Conservation (phyloP, 306 rosid species). For the Prunus campanulata region DNA sequence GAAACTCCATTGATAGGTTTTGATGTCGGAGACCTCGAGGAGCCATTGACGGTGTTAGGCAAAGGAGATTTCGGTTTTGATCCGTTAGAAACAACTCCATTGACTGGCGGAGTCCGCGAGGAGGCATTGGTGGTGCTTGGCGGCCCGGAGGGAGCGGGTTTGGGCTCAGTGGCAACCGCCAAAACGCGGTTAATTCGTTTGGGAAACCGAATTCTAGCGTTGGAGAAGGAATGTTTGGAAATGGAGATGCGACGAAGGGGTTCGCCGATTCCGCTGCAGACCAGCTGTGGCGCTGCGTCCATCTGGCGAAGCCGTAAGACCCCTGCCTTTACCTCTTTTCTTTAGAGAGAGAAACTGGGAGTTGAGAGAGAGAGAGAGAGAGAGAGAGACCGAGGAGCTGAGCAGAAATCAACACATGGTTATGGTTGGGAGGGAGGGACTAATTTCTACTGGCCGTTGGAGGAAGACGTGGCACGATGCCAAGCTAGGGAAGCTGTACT, state of each 20-base stretch:
- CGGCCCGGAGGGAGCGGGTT: slow-evolving; percentile 30
- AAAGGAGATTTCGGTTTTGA: slow-evolving; percentile 38
- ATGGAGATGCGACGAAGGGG: slow-evolving; percentile 37
- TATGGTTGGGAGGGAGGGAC: neutral
- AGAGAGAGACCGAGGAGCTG: neutral
- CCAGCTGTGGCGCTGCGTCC: slow-evolving; percentile 75
- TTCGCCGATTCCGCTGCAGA: slow-evolving; percentile 59
- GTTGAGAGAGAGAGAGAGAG: neutral
- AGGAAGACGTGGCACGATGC: slow-evolving; percentile 42
- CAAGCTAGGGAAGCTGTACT: neutral
- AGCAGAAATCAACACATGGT: no score
- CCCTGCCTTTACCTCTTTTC: neutral
- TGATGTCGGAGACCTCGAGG: slow-evolving; percentile 42
- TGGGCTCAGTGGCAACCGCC: slow-evolving; percentile 72
- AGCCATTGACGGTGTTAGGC: slow-evolving; percentile 38
- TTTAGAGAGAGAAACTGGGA: neutral
- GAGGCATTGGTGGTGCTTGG: slow-evolving; percentile 41
- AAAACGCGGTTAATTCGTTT: slow-evolving; percentile 45
- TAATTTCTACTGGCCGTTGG: slow-evolving; percentile 20
- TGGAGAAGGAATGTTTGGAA: slow-evolving; percentile 18
- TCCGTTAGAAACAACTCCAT: slow-evolving; percentile 40
- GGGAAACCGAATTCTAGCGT: slow-evolving; percentile 31
- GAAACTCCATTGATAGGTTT: slow-evolving; percentile 67
- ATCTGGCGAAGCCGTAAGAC: slow-evolving; percentile 36
- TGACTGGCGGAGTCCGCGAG: slow-evolving; percentile 43